Conservation (phyloP, 2,329 filamentous ascomycete genomes). For the Cercospora canescens region DNA sequence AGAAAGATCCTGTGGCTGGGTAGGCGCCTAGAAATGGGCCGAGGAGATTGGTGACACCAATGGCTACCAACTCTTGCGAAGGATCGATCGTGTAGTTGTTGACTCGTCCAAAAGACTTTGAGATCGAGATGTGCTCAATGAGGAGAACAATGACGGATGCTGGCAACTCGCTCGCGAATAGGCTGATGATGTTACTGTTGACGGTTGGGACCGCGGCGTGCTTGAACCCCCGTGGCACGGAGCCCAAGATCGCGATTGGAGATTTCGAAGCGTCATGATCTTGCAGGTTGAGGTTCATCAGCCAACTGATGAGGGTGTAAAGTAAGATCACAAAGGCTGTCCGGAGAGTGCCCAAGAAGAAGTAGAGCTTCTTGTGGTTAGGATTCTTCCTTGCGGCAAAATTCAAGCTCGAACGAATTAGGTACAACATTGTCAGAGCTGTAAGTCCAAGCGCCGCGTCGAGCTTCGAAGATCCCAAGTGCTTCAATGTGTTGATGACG, state of each 20-base stretch:
- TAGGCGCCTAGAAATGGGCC: conserved; percentile 91
- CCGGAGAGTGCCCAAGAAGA: conserved; percentile 88
- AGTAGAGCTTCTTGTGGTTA: conserved; percentile 69
- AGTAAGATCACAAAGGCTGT: conserved; percentile 89
- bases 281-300: conserved; percentile 68
- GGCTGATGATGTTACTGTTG: conserved; percentile 63
- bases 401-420: conserved; percentile 67
- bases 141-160: conserved; percentile 89
- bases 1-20: conserved; percentile 93
- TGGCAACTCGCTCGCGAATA: conserved; percentile 73
- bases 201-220: conserved; percentile 73
- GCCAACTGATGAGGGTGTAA: conserved; percentile 87
- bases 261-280: conserved; percentile 38
- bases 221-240: conserved; percentile 83
- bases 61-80: conserved; percentile 93
- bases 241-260: conserved; percentile 72
- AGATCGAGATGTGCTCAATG: conserved; percentile 95
- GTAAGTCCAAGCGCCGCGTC: conserved; percentile 89
- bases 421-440: conserved; percentile 74
- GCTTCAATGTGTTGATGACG: conserved; percentile 77
- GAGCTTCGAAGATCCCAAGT: conserved; percentile 65
- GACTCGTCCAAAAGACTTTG: conserved; percentile 91
- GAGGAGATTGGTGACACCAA: conserved; percentile 85
- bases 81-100: conserved; percentile 97
- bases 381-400: conserved; percentile 69